Percentiles rank a stretch among this genome's conserved stretches.
These are phyloP conservation scores for Echium plantagineum DNA, from an alignment of 257 asterid species.

Conservation along the genomic window DNA sequence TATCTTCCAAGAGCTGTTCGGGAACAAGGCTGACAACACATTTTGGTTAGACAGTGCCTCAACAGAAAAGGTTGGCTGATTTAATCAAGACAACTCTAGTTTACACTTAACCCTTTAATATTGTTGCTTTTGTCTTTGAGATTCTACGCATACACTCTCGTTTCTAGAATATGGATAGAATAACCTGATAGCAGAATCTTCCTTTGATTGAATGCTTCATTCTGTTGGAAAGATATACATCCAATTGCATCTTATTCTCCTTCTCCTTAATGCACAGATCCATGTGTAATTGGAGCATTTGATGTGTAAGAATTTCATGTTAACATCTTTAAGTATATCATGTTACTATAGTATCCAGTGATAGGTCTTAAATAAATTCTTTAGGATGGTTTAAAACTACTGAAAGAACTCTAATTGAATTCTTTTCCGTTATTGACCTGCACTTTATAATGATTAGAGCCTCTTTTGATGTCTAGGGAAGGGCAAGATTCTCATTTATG, in stretches of 20 bases:
- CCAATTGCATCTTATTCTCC: too few relatives aligned
- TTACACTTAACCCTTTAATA: background rate
- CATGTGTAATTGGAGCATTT: background rate
- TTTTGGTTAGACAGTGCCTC: constrained; percentile 99
- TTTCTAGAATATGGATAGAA: too few relatives aligned
- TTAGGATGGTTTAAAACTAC: too few relatives aligned
- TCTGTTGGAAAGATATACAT: too few relatives aligned
- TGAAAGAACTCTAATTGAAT: too few relatives aligned
- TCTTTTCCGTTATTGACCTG: too few relatives aligned
- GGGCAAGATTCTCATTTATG: constrained; percentile 99
- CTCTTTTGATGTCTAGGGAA: constrained; percentile 46
- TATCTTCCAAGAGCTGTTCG: constrained; percentile 58
- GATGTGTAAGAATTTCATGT: background rate
- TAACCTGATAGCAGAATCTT: too few relatives aligned
- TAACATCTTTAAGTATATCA: background rate
- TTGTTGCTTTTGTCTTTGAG: background rate
- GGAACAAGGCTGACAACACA: constrained; percentile 53
- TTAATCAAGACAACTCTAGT: constrained; percentile 1
- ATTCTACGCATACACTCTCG: background rate
- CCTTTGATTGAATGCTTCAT: background rate
- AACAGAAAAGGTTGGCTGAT: constrained; percentile 61
- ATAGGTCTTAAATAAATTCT: too few relatives aligned
- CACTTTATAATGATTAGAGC: background rate
- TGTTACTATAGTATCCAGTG: background rate
- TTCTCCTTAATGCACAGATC: too few relatives aligned